Conservation (phyloP, 2,329 filamentous ascomycete species). For the Neofusicoccum parvum region DNA sequence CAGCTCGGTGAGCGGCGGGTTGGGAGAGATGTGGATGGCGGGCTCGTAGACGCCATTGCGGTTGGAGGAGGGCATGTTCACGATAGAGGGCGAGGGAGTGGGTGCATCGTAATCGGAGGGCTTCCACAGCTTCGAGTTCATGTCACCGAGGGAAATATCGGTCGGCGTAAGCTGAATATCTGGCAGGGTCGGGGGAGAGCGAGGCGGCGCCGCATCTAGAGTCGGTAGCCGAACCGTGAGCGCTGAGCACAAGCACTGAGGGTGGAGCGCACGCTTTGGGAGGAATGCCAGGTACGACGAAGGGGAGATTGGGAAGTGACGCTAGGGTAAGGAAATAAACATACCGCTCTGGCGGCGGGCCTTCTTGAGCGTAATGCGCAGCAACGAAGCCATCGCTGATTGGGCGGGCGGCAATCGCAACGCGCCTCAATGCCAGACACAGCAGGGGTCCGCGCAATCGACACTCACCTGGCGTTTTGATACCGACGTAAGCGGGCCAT, state of each 20-base stretch:
- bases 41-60: conserved; percentile 20
- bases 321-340: conserved; percentile 20
- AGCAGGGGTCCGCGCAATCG: conserved; percentile 7
- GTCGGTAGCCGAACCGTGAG: conserved; percentile 10
- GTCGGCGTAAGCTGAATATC: conserved; percentile 11
- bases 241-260: not conserved
- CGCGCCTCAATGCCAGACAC: conserved; percentile 8
- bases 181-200: conserved; percentile 15
- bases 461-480: not conserved
- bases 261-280: conserved; percentile 11
- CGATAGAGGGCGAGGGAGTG: conserved; percentile 10
- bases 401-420: conserved; percentile 3
- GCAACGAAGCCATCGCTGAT: conserved; percentile 10
- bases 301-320: conserved; percentile 18
- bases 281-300: conserved; percentile 17
- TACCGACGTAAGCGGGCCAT: not conserved
- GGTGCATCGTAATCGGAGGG: conserved; percentile 18
- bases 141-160: conserved; percentile 17
- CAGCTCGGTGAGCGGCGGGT: conserved; percentile 14
- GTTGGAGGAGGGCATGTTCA: conserved; percentile 19
- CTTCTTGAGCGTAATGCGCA: conserved; percentile 17
- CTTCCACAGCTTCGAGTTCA: conserved; percentile 17
- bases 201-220: conserved; percentile 21
- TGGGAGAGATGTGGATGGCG: conserved; percentile 2
- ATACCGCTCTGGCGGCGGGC: conserved; percentile 15